Base-by-base conservation (phyloP, 805 yeast species). In the Candida silvicultrix region DNA sequence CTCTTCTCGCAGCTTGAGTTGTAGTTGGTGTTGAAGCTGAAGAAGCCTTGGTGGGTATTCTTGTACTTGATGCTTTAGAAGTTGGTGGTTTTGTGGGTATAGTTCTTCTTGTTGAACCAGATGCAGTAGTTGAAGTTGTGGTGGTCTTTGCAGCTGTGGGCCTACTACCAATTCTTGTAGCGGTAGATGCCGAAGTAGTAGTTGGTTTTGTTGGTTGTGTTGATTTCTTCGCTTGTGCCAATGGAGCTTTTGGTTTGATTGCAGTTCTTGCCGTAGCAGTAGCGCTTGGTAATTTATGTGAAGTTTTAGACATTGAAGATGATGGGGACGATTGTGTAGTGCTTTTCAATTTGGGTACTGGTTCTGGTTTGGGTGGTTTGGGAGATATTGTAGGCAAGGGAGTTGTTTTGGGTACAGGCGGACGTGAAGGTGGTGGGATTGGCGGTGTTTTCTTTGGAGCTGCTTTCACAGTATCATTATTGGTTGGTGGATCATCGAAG, bases 361-460 rank as follows among this genome's bases (percentile, higher is more conserved):
- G 35, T 32, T n/a, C 20, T 38, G 41, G 20, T 7, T 18, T n/a
- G 23, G 41, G 16, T 7, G 32, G 18, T 23, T 38, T 35, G 5
- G 38, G 38, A 11, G 21, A 15, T 11, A 35, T 8, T 6, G 22
- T 35, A 16, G 41, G 22, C 14, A 36, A 31, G 29, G 42, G 20
- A 22, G 34, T 14, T 16, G 35, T 21, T 18, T 19, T 31, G 21
- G 23, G 21, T 10, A 41, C 15, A 23, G 22, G 35, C 10, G 16
- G 42, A 7, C 36, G 36, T 31, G 28, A 16, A 25, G 42, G 19
- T 18, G 40, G 14, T 41, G n/a, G 28, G 8, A 36, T 15, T 20
- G 49, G 32, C 6, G 45, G 32, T 22, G 41, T n/a, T 16, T 44
- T 46, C 28, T 45, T 38, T 22, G 49, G 46, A 11, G 51, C 41